Evolutionary conservation across 371 early-diverging fungal species (phyloP), one percentile per base, ranked within the genome.

Genomic region (Mortierella sp.): DNA sequence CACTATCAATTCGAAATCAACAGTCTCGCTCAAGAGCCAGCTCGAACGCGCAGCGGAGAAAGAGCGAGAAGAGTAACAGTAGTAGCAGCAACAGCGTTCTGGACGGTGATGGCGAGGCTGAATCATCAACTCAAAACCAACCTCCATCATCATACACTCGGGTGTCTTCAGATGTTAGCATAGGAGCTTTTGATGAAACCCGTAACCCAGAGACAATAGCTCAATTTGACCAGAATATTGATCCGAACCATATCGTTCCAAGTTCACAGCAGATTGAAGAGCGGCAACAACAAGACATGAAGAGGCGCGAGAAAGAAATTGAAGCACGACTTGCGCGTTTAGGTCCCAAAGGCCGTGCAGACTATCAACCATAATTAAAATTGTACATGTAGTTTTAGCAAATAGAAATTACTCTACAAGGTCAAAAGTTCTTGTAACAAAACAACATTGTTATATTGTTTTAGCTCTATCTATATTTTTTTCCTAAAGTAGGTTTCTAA

Each of bases 221-320:
- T 1, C 68, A 45, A 15, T 77, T 77, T 61, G 77, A 77, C 2
- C 59, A 77, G 15, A 68, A 77, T 40, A 66, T 77, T 15, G 77
- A 77, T 51, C 23, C 72, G 42, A 77, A 68, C 31, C 56, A 55
- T 12, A 26, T 55, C 31, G 68, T 63, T 1, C 31, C 47, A 3
- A 42, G 54, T 13, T 54, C 72, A 23, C 53, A 72, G 49, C 68
- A 64, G 35, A 35, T 66, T 13, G 60, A 55, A 32, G 72, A 64
- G 40, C 54, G 31, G 3, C n/a, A 31, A 13, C 47, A 55, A n/a
- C 57, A 56, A 31, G 68, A 68, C 2, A 28, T 77, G 47, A 42
- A 23, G 35, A 62, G 72, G 40, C 65, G 77, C 8, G 65, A 68
- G 56, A 64, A 64, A 13, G 77, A 77, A 35, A 47, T 77, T 43